phyloP scores from a whole-genome alignment of 805 yeast species.

The Nakazawaea ambrosiae region DNA sequence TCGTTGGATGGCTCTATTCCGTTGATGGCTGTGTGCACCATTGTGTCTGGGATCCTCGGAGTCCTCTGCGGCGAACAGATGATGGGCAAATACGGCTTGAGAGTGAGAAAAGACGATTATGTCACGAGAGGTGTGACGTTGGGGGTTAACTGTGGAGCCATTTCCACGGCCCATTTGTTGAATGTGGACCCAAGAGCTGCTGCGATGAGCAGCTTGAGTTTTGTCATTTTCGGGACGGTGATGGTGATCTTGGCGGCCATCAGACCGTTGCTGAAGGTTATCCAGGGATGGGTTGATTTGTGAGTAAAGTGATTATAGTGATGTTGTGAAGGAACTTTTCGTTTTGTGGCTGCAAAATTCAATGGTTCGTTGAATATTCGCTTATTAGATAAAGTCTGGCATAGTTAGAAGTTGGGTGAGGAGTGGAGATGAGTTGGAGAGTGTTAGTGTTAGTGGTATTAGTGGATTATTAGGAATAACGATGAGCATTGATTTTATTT shows the following conservation, averaged over 20 bases:
- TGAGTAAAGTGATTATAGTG: no score
- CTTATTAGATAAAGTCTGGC: no score
- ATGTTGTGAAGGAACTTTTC: no score
- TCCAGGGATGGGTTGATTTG: conserved; percentile 41
- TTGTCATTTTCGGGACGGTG: conserved; percentile 64
- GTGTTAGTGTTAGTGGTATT: no score
- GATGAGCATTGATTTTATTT: no score
- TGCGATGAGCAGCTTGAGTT: conserved; percentile 66
- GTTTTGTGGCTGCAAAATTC: neutral
- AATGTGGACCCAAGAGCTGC: conserved; percentile 74
- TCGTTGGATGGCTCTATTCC: conserved; percentile 63
- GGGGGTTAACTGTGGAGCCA: conserved; percentile 78
- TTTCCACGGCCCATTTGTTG: conserved; percentile 70
- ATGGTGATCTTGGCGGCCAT: conserved; percentile 68
- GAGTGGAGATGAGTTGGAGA: no score
- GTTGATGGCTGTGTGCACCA: conserved; percentile 73
- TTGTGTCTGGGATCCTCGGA: conserved; percentile 70
- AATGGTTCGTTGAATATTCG: no score
- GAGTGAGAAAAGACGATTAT: conserved; percentile 56
- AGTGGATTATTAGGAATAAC: no score
- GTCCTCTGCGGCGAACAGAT: conserved; percentile 58
- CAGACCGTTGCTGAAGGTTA: conserved; percentile 39
- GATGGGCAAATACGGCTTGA: conserved; percentile 30
- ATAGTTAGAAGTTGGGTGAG: no score
- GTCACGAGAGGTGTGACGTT: conserved; percentile 71